Evolutionary conservation across 108 stramenopile genomes (phyloP), one percentile per base, ranked within the genome.

Genomic region (Skeletonema menzelii): DNA sequence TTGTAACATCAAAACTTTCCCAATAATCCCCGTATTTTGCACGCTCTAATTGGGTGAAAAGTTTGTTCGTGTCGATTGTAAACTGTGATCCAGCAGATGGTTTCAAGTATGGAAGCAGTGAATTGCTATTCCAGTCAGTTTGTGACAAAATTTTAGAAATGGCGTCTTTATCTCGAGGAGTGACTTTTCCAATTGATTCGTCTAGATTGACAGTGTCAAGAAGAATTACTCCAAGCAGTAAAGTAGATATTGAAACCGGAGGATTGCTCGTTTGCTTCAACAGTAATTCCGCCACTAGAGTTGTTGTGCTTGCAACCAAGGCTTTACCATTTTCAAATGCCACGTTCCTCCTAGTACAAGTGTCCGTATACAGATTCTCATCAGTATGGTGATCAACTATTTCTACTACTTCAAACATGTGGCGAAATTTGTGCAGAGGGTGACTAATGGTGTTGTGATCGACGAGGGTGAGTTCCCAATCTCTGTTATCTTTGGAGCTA

Each of bases 321-420:
- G 89, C 84, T 13, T 62, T 37, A 7, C 69, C 55, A 62, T 80
- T 66, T 31, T 58, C 58, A 74, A 90, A 92, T n/a, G 94, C 94
- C 56, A 92, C 73, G 27, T 65, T 82, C 38, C 91, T 80, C 13
- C 57, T 35, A 12, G 69, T 67, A 13, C 89, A 89, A 24, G 56
- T 84, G 75, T 87, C 76, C 17, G 26, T 42, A 63, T 89, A 89
- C 40, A 75, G 15, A 0, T 69, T 79, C 57, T 85, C 81, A 69
- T 95, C 94, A 12, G 68, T 32, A 59, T 95, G 94, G 77, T 95
- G 94, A 72, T 95, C 94, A 1, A 90, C 17, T 56, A 95, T 95
- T 59, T 87, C 90, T 22, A 72, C 76, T 11, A 91, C 81, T 27
- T 70, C 77, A 73, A 84, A 67, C 8, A 73, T 61, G 26, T 69